Evolutionary conservation across 2,329 filamentous ascomycete species (phyloP), one percentile per base, ranked within the genome.

Genomic region (Pyrenochaeta sp.): DNA sequence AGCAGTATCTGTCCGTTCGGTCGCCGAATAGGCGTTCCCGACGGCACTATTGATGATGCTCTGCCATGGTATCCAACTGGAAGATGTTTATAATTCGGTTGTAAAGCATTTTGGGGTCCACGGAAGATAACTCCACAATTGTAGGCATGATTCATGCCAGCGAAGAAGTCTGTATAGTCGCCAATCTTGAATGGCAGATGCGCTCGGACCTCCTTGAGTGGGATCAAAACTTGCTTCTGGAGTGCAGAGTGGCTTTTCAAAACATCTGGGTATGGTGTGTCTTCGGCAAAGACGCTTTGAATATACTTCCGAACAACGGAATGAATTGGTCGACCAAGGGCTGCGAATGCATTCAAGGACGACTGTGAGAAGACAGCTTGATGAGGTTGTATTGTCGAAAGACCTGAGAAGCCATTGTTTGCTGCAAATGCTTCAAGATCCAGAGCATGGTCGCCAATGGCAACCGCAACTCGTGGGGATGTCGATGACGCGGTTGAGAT

Each of bases 151-250:
- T 93, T 89, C 60, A 88, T 78, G 12, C 91, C 91, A 9, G 89
- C 90, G 69, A 91, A 95, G 78, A 95, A 95, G 75, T 95, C 91
- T 1, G 90, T 91, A 73, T 94, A 95, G 73, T 94, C 90, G 21
- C 90, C 89, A 63, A 94, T 91, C 49, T 82, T 81, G 85, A 95
- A 87, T 2, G 91, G 91, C 7, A 94, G 69, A 67, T 93, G 89
- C 69, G 83, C 87, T 58, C 81, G 84, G 43, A 88, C 84, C 17
- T 85, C 78, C 4, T 80, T 78, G 42, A 87, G 81, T 0, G 82
- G 83, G 3, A 92, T 56, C 11, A 94, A 74, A 0, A 82, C 85
- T 47, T 81, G 77, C 51, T 84, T 77, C 53, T 85, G 84, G 15
- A 90, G 76, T 0, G 75, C 65, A 2, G 74, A 70, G 66, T 92